phyloP scores from a whole-genome alignment of 2,329 filamentous ascomycete genomes.

The Samsoniella hepiali region DNA sequence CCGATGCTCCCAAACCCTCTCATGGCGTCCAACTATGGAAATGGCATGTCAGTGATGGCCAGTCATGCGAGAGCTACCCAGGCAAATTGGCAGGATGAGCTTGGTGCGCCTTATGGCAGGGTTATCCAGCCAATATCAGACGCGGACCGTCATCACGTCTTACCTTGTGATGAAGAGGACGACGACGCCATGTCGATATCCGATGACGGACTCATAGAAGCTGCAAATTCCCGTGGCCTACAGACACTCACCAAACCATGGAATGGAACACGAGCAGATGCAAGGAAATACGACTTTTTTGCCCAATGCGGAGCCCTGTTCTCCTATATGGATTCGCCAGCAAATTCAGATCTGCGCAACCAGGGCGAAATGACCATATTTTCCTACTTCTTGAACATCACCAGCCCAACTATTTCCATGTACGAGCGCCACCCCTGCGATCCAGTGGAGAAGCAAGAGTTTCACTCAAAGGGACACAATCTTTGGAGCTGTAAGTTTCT shows the following conservation, averaged over 20 bases:
- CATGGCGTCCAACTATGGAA: background rate
- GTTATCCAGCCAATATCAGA: background rate
- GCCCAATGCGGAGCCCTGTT: constrained; percentile 52
- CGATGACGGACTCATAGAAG: constrained; percentile 13
- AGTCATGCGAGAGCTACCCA: background rate
- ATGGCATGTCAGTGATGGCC: background rate
- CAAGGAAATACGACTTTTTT: constrained; percentile 41
- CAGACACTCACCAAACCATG: constrained; percentile 1
- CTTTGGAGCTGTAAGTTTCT: constrained; percentile 58
- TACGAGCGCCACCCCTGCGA: constrained; percentile 81
- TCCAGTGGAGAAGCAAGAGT: constrained; percentile 56
- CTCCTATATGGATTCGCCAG: constrained; percentile 63
- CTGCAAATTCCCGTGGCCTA: background rate
- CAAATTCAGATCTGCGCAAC: constrained; percentile 73
- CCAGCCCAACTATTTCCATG: constrained; percentile 79
- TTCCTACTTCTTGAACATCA: constrained; percentile 87
- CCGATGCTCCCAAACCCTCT: constrained; percentile 11
- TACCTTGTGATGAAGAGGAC: constrained; percentile 16
- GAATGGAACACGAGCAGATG: constrained; percentile 43
- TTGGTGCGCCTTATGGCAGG: background rate
- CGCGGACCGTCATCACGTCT: background rate
- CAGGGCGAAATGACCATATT: constrained; percentile 79
- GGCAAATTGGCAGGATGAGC: constrained; percentile 2
- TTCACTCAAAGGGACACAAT: constrained; percentile 59
- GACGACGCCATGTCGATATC: constrained; percentile 20